phyloP scores from a whole-genome alignment of 768 basidiomycete species.

The Dendrothele bispora region DNA sequence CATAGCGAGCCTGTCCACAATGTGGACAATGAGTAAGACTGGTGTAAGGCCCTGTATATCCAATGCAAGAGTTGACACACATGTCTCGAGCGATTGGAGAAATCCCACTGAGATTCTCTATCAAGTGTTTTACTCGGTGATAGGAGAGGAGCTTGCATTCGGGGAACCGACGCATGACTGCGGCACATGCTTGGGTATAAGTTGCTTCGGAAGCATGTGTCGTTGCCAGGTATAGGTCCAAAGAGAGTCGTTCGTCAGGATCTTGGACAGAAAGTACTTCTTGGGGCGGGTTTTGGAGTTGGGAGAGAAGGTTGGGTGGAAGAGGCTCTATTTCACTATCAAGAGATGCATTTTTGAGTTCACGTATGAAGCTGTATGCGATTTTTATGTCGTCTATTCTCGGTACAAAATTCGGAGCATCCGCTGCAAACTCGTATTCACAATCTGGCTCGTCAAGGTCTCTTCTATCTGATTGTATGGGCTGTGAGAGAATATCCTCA shows the following conservation, averaged over 20 bases:
- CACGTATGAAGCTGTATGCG: not conserved
- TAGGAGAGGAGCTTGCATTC: constrained; percentile 9
- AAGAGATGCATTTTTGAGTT: not conserved
- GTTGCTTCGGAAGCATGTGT: not conserved
- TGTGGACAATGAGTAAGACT: constrained; percentile 19
- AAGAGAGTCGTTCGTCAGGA: not conserved
- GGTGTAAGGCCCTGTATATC: constrained; percentile 22
- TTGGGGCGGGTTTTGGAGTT: not conserved
- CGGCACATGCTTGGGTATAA: not conserved
- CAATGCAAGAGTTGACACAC: constrained; percentile 24
- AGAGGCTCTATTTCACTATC: constrained; percentile 1
- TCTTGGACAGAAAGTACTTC: not conserved
- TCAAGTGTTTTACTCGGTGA: constrained; percentile 8
- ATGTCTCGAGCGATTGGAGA: constrained; percentile 24
- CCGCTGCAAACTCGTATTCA: too few relatives aligned
- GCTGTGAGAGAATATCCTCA: too few relatives aligned
- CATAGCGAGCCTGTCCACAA: constrained; percentile 28
- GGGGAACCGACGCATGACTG: not conserved
- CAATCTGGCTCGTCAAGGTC: too few relatives aligned
- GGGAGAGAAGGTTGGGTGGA: not conserved
- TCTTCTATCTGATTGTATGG: too few relatives aligned
- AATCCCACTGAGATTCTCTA: constrained; percentile 18
- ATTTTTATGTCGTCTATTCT: constrained; percentile 1
- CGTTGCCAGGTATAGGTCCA: not conserved
- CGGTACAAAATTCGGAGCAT: too few relatives aligned